Percentiles rank a stretch among this genome's conserved stretches.
Conservation (phyloP, 441 rosid species). For the Croton setiger region DNA sequence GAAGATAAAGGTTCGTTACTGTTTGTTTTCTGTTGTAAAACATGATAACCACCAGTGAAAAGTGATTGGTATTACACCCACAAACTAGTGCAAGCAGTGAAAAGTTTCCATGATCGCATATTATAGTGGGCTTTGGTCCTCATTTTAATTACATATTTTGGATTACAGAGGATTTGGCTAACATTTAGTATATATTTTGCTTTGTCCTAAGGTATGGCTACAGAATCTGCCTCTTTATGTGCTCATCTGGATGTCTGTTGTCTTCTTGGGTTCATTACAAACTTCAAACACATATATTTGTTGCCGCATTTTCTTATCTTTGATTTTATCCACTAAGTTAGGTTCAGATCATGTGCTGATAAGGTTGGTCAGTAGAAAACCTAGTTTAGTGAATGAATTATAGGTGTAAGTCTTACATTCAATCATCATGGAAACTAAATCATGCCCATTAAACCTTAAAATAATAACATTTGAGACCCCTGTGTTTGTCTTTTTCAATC, state of each 20-base stretch:
- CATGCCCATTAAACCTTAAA: conserved; percentile 6
- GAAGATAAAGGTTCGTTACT: conserved; percentile 64
- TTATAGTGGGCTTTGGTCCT: conserved; percentile 16
- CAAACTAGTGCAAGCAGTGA: conserved; percentile 17
- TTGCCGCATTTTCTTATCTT: conserved; percentile 2
- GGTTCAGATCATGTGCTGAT: conserved; percentile 12
- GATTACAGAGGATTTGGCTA: conserved; percentile 23
- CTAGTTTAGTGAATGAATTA: conserved; percentile 5
- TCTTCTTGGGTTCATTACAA: conserved; percentile 34
- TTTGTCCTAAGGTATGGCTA: conserved; percentile 33
- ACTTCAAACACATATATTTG: conserved; percentile 17
- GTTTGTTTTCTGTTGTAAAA: not conserved
- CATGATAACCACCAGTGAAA: too few relatives aligned
- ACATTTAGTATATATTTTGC: conserved; percentile 21
- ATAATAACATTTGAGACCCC: not conserved
- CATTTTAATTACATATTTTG: conserved; percentile 12
- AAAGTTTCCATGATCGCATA: conserved; percentile 23
- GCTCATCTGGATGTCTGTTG: conserved; percentile 31
- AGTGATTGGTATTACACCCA: conserved; percentile 17
- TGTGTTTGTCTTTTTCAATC: conserved; percentile 6
- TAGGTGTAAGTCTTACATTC: conserved; percentile 13
- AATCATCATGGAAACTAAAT: not conserved
- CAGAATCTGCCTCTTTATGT: conserved; percentile 33
- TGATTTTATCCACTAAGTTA: conserved; percentile 18
- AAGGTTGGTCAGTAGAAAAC: conserved; percentile 5